Evolutionary conservation across 768 basidiomycete genomes (phyloP), one percentile per base, ranked within the genome.

Genomic region (Boletales sp.): DNA sequence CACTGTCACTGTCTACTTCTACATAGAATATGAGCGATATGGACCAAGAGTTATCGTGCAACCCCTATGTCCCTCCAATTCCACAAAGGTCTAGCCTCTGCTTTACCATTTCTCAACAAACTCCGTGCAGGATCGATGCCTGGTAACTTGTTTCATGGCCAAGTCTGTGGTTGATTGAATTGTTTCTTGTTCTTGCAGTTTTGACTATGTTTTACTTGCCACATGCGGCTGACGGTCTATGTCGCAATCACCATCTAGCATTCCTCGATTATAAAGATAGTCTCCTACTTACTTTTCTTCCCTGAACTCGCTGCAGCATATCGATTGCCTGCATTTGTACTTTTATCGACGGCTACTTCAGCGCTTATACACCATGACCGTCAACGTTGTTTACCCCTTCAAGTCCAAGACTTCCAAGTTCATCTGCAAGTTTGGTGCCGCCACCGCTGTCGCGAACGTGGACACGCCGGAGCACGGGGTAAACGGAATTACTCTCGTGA

Each of bases 181-280:
- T 27, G 19, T 19, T 19, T 18, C 13, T 52, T 35, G 36, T 38
- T 24, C 13, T 52, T 35, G 36, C 35, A 36, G 48, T 38, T 36
- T 30, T 8, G 45, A 55, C 46, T 30, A 18, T 36, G 15, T 48
- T 9, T 38, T 46, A 10, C 19, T 18, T n/a, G 0, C 8, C 31
- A 8, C 32, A 11, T 21, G 52, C 12, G 56, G 59, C 56, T 58
- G 56, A 58, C 52, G 24, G 51, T 59, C 49, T 18, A 14, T 55
- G 1, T 47, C 27, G 51, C 43, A 55, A 49, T 51, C 54, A 47
- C 47, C 34, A 43, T 36, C 38, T 30, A 50, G 36, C 36, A 8
- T 35, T 15, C 11, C 15, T 38, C 38, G 36, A 21, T 38, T 49
- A 62, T 62, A 56, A 55, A 52, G 32, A 9, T n/a, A 11, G 15